A percentile compares a stretch with the other conserved stretches of the same genome.
Conservation (phyloP, 2,329 filamentous ascomycete genomes). For the Trichophyton verrucosum region DNA sequence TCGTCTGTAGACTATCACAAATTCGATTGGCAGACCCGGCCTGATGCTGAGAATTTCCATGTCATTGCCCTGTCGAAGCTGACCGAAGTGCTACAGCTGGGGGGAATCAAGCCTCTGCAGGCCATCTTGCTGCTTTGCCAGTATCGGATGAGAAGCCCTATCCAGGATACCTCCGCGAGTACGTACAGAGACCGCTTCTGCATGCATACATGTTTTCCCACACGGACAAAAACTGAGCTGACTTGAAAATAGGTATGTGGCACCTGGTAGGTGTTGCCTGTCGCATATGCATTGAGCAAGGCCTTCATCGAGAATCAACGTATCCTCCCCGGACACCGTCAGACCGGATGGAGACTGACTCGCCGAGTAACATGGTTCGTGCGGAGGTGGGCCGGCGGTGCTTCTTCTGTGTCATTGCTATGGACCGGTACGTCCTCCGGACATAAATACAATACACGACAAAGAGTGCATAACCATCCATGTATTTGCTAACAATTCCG, state of each 20-base stretch:
- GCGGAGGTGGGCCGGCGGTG: slow-evolving; percentile 28
- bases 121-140: slow-evolving; percentile 35
- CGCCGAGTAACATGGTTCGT: not conserved
- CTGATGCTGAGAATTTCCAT: slow-evolving; percentile 34
- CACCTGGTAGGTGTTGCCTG: slow-evolving; percentile 35
- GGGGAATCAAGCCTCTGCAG: slow-evolving; percentile 29
- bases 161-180: slow-evolving; percentile 28
- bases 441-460: not conserved
- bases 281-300: slow-evolving; percentile 32
- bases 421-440: slow-evolving; percentile 25
- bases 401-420: slow-evolving; percentile 34
- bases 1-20: slow-evolving; percentile 34
- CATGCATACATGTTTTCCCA: not conserved
- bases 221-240: no score
- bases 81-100: slow-evolving; percentile 26
- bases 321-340: slow-evolving; percentile 17
- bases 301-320: slow-evolving; percentile 29
- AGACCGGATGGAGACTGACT: slow-evolving; percentile 3
- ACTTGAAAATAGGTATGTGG: slow-evolving; percentile 24
- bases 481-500: not conserved
- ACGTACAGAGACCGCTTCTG: not conserved
- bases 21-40: slow-evolving; percentile 34
- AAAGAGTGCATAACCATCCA: not conserved
- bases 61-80: slow-evolving; percentile 29
- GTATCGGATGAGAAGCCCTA: slow-evolving; percentile 32